These are phyloP conservation scores for Sugiyamaella valdiviana DNA, from an alignment of 805 yeast species.

Conservation along the genomic window DNA sequence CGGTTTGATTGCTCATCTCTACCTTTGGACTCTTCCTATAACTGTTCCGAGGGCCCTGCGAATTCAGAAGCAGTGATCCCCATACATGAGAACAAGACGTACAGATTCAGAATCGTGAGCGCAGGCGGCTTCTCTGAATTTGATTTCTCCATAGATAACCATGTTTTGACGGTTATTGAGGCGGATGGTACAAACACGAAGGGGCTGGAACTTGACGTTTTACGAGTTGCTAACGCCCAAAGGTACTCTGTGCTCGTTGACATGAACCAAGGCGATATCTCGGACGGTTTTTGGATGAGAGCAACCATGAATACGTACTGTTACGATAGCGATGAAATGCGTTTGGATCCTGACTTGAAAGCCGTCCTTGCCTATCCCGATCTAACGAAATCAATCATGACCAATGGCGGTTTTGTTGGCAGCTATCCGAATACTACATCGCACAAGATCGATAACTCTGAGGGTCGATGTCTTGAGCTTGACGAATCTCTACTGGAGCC, in stretches of 20 bases:
- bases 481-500: constrained; percentile 24
- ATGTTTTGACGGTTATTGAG: constrained; percentile 28
- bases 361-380: constrained; percentile 34
- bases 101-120: constrained; percentile 27
- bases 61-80: constrained; percentile 18
- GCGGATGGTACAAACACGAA: constrained; percentile 30
- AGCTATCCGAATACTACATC: neutral
- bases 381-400: constrained; percentile 13
- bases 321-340: constrained; percentile 32
- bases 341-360: constrained; percentile 30
- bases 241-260: constrained; percentile 64
- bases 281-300: constrained; percentile 37
- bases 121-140: constrained; percentile 32
- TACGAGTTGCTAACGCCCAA: constrained; percentile 62
- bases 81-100: constrained; percentile 16
- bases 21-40: constrained; percentile 15
- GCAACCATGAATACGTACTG: constrained; percentile 36
- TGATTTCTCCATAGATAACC: constrained; percentile 29
- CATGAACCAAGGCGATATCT: constrained; percentile 10
- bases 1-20: constrained; percentile 26
- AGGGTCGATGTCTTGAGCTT: constrained; percentile 26
- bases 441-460: constrained; percentile 7
- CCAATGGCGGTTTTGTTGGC: constrained; percentile 17
- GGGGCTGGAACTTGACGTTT: constrained; percentile 23
- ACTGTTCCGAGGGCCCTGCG: constrained; percentile 16